phyloP scores from a whole-genome alignment of 768 basidiomycete genomes.

The Lentinula boryana region DNA sequence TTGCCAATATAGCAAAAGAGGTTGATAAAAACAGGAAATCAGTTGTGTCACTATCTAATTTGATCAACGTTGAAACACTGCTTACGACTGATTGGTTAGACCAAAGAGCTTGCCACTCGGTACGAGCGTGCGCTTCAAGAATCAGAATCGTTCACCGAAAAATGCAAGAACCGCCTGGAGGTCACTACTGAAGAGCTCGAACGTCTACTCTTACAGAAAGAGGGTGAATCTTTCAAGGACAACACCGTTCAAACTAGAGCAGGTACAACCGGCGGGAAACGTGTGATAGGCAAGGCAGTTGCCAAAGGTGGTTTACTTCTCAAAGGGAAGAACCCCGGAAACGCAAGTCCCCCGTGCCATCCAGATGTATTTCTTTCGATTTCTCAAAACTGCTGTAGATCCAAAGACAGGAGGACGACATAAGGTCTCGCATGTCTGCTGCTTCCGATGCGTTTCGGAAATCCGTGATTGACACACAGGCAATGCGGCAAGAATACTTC shows the following conservation, averaged over 20 bases:
- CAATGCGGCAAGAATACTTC: slow-evolving; percentile 94
- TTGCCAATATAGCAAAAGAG: slow-evolving; percentile 77
- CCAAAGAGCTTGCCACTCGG: slow-evolving; percentile 84
- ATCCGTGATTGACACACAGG: slow-evolving; percentile 83
- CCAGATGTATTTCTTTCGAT: slow-evolving; percentile 4
- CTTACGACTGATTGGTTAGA: slow-evolving; percentile 33
- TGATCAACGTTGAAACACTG: slow-evolving; percentile 7
- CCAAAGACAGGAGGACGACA: slow-evolving; percentile 92
- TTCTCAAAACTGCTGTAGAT: slow-evolving; percentile 40
- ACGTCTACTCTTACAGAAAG: slow-evolving; percentile 86
- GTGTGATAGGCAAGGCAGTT: slow-evolving; percentile 86
- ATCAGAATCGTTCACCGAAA: slow-evolving; percentile 81
- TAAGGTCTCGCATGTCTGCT: slow-evolving; percentile 75
- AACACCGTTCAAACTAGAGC: slow-evolving; percentile 61
- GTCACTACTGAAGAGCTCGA: slow-evolving; percentile 91
- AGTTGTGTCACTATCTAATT: slow-evolving; percentile 32
- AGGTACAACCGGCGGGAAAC: slow-evolving; percentile 63
- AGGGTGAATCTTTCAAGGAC: slow-evolving; percentile 89
- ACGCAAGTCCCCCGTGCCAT: slow-evolving; percentile 34
- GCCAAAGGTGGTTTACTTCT: slow-evolving; percentile 84
- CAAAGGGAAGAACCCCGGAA: slow-evolving; percentile 90
- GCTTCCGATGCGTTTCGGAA: slow-evolving; percentile 89
- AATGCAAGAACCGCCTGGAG: slow-evolving; percentile 83
- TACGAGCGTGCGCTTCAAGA: slow-evolving; percentile 89
- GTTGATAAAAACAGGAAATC: slow-evolving; percentile 93